Conservation (phyloP, 2,329 filamentous ascomycete species). For the Neonectria punicea region DNA sequence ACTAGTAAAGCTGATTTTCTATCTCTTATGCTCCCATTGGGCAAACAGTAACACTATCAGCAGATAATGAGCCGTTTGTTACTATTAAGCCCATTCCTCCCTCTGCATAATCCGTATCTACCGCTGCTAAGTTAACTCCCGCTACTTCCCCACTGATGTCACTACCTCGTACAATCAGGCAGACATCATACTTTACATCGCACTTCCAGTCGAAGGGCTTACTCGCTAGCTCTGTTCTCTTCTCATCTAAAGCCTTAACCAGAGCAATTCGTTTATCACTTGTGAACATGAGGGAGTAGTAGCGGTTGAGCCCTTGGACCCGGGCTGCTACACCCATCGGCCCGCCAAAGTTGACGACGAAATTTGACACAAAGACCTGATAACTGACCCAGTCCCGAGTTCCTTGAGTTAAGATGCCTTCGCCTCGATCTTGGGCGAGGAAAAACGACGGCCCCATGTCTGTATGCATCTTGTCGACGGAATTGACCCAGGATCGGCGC, state of each 20-base stretch:
- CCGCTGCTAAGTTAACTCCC: neutral
- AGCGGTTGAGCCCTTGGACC: constrained; percentile 12
- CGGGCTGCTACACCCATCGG: constrained; percentile 9
- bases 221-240: constrained; percentile 5
- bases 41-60: constrained; percentile 1
- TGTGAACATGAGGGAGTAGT: constrained; percentile 11
- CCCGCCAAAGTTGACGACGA: constrained; percentile 8
- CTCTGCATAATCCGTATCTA: constrained; percentile 2
- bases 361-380: neutral
- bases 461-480: constrained; percentile 8
- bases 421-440: constrained; percentile 10
- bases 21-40: neutral
- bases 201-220: constrained; percentile 3
- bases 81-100: constrained; percentile 4
- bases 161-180: constrained; percentile 2
- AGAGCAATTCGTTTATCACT: neutral
- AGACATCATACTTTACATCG: constrained; percentile 7
- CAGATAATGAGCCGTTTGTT: constrained; percentile 3
- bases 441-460: constrained; percentile 10
- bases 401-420: constrained; percentile 7
- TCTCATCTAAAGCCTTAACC: constrained; percentile 6
- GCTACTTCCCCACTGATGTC: neutral
- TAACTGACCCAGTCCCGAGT: constrained; percentile 10
- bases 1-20: too few relatives aligned
- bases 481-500: constrained; percentile 11